Percentiles rank a stretch among this genome's conserved stretches.
Conservation (phyloP, 768 basidiomycete species). For the Auricularia cornea region DNA sequence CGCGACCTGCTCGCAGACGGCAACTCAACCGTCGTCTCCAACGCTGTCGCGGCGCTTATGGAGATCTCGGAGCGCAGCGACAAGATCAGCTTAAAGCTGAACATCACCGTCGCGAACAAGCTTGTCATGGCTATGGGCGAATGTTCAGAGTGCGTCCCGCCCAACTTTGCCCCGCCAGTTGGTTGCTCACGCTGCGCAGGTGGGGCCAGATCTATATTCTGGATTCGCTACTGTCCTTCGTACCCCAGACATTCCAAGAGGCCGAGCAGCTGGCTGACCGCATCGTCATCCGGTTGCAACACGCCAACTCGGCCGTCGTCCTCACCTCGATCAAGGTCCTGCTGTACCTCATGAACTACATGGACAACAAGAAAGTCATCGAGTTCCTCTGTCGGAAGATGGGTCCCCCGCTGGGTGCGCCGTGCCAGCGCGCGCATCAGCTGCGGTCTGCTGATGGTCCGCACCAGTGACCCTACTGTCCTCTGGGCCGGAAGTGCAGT, state of each 20-base stretch:
- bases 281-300: constrained; percentile 85
- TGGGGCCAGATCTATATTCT: constrained; percentile 99
- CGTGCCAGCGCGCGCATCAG: background rate
- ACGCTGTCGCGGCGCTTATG: constrained; percentile 92
- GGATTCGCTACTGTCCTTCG: constrained; percentile 86
- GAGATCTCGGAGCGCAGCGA: constrained; percentile 95
- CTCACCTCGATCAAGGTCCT: constrained; percentile 95
- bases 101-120: constrained; percentile 80
- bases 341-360: constrained; percentile 98
- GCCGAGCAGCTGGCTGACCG: constrained; percentile 95
- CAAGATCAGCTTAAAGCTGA: constrained; percentile 87
- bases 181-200: constrained; percentile 34
- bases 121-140: constrained; percentile 85
- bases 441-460: constrained; percentile 5
- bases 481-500: constrained; percentile 97
- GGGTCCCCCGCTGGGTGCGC: constrained; percentile 87
- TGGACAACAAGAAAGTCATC: constrained; percentile 79
- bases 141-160: constrained; percentile 82
- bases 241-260: constrained; percentile 81
- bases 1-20: constrained; percentile 86
- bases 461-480: constrained; percentile 81
- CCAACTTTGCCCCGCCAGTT: background rate
- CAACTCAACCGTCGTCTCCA: constrained; percentile 96
- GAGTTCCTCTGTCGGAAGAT: constrained; percentile 94
- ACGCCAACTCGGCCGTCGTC: constrained; percentile 99